Percentiles rank a stretch among this genome's conserved stretches.
These are phyloP conservation scores for Articulospora tetracladia DNA, from an alignment of 495 filamentous ascomycete species.

Conservation along the genomic window DNA sequence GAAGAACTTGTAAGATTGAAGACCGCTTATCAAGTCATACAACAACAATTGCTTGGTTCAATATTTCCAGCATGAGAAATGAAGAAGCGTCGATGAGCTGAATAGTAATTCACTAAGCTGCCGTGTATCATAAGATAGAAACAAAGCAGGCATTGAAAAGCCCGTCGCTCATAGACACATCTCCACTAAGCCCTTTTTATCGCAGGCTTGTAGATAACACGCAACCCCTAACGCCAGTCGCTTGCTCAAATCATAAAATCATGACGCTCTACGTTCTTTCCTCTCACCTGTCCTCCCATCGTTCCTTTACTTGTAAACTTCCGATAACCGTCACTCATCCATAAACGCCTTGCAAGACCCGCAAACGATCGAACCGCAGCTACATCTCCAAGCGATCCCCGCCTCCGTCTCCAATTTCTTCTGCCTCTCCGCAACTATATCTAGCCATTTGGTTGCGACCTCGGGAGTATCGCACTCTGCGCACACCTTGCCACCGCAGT, in stretches of 20 bases:
- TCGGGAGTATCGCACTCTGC: not conserved
- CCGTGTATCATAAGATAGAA: too few species aligned
- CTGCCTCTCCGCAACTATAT: not conserved
- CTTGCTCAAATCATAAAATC: not conserved
- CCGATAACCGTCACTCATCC: too few species aligned
- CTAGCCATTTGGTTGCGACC: not conserved
- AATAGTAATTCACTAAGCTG: not conserved
- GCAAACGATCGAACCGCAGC: constrained; percentile 8
- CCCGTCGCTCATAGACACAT: too few species aligned
- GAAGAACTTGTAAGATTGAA: not conserved
- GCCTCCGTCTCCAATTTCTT: not conserved
- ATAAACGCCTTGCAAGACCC: constrained; percentile 6
- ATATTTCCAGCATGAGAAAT: too few species aligned
- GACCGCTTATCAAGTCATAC: not conserved
- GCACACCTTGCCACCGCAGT: not conserved
- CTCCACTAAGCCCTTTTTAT: too few species aligned
- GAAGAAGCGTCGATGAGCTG: not conserved
- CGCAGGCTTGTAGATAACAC: too few species aligned
- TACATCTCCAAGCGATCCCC: constrained; percentile 10
- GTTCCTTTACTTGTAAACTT: too few species aligned
- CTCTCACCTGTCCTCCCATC: not conserved
- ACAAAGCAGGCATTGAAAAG: too few species aligned
- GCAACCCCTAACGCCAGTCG: not conserved
- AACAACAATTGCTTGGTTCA: too few species aligned
- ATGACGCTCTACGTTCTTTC: not conserved